Evolutionary conservation across 2,329 filamentous ascomycete genomes (phyloP).

Genomic region (Claviceps cyperi): DNA sequence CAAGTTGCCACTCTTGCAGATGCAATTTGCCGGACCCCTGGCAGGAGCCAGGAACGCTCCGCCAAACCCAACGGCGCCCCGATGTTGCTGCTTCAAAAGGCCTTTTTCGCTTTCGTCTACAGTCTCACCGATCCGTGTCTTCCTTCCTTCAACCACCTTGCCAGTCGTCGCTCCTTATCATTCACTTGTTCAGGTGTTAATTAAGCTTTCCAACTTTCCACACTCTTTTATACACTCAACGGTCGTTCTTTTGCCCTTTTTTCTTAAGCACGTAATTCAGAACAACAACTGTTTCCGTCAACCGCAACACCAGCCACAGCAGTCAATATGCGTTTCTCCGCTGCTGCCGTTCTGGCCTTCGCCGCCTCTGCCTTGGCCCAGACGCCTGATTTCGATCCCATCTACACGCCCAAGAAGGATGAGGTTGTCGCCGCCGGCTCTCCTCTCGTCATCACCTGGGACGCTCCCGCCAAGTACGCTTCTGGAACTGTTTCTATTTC

Average conservation of each 20-base stretch:
- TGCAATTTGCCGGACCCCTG: constrained; percentile 9
- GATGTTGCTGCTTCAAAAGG: neutral
- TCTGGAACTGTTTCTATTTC: constrained; percentile 33
- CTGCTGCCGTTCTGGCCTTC: constrained; percentile 36
- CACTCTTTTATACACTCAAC: constrained; percentile 14
- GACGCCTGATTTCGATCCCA: constrained; percentile 39
- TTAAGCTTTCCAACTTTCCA: constrained; percentile 14
- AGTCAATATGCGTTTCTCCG: constrained; percentile 41
- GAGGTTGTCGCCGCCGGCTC: constrained; percentile 33
- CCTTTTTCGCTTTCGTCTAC: constrained; percentile 10
- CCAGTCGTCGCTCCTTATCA: constrained; percentile 8
- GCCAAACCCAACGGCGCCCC: neutral
- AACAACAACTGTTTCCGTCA: neutral
- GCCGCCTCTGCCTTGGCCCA: constrained; percentile 37
- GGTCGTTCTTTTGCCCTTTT: constrained; percentile 6
- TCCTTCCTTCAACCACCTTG: constrained; percentile 9
- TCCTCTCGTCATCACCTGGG: constrained; percentile 38
- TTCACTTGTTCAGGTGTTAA: constrained; percentile 9
- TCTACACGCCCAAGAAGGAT: constrained; percentile 31
- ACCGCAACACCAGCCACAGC: neutral
- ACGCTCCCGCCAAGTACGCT: constrained; percentile 23
- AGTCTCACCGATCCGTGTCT: neutral
- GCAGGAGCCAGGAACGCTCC: neutral
- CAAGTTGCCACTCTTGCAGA: neutral
- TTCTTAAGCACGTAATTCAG: neutral